Conservation (phyloP, 148 eudicot species). For the Dysphania ambrosioides region DNA sequence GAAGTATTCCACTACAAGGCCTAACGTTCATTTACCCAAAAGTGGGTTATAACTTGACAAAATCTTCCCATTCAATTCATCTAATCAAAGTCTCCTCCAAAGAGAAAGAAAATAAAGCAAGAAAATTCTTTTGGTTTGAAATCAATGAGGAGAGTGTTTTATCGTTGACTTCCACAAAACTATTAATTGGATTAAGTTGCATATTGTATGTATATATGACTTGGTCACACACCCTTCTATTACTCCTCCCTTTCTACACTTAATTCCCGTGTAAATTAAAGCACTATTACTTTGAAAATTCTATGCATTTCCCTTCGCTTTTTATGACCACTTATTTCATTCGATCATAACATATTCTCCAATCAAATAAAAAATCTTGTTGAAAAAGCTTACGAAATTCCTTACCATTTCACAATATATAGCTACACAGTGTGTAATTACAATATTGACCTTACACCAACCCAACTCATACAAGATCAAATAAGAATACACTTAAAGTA, state of each 20-base stretch:
- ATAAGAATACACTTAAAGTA: not conserved
- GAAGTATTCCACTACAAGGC: not conserved
- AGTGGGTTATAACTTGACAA: not conserved
- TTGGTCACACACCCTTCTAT: constrained; percentile 38
- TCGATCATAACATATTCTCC: not conserved
- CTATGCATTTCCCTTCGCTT: constrained; percentile 6
- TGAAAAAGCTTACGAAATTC: not conserved
- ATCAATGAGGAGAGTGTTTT: constrained; percentile 36
- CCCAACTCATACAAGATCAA: not conserved
- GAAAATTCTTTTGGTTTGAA: constrained; percentile 18
- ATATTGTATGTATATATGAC: constrained; percentile 36
- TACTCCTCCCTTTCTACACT: not conserved
- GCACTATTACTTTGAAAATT: constrained; percentile 40
- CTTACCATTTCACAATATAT: not conserved
- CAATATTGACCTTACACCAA: not conserved
- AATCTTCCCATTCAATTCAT: not conserved
- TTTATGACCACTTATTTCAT: constrained; percentile 16
- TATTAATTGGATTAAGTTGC: constrained; percentile 2
- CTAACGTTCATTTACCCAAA: not conserved
- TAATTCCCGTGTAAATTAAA: constrained; percentile 27
- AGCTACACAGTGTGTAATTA: too few relatives aligned
- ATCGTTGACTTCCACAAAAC: constrained; percentile 30
- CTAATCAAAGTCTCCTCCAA: constrained; percentile 11
- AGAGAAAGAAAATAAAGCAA: not conserved
- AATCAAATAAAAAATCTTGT: constrained; percentile 1